Conservation (phyloP, 2,329 filamentous ascomycete species). For the Neurospora sp. region DNA sequence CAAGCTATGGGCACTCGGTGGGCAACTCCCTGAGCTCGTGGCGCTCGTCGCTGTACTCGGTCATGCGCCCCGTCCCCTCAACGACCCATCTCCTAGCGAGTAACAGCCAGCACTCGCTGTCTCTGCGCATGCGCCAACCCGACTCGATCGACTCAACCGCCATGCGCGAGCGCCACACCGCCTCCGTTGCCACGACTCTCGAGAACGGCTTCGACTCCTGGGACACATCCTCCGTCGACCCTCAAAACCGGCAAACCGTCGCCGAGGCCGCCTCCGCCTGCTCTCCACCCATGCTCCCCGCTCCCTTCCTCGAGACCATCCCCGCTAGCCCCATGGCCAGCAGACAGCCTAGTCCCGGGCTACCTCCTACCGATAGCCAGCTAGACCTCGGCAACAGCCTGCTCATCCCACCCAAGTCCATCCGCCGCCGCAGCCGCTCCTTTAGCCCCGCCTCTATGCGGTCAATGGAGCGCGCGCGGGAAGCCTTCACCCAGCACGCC, state of each 20-base stretch:
- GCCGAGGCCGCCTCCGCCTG: constrained; percentile 32
- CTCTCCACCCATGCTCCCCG: constrained; percentile 31
- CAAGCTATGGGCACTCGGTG: constrained; percentile 34
- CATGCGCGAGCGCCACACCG: constrained; percentile 23
- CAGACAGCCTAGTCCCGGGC: constrained; percentile 53
- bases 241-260: constrained; percentile 49
- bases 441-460: constrained; percentile 34
- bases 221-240: constrained; percentile 61
- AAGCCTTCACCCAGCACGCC: constrained; percentile 25
- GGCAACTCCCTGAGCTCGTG: constrained; percentile 38
- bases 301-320: constrained; percentile 59
- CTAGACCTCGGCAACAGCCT: constrained; percentile 36
- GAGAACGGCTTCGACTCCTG: constrained; percentile 66
- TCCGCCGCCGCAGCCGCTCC: constrained; percentile 38
- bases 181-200: constrained; percentile 16
- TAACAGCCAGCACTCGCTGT: constrained; percentile 24
- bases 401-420: constrained; percentile 23
- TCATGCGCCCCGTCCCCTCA: constrained; percentile 46
- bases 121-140: constrained; percentile 26
- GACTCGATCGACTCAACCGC: constrained; percentile 38
- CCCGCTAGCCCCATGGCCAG: constrained; percentile 56
- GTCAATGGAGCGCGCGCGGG: constrained; percentile 22
- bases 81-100: constrained; percentile 42
- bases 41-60: constrained; percentile 37
- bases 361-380: constrained; percentile 24